Evolutionary conservation across 2,329 filamentous ascomycete species (phyloP).

Genomic region (Aureobasidium sp.): DNA sequence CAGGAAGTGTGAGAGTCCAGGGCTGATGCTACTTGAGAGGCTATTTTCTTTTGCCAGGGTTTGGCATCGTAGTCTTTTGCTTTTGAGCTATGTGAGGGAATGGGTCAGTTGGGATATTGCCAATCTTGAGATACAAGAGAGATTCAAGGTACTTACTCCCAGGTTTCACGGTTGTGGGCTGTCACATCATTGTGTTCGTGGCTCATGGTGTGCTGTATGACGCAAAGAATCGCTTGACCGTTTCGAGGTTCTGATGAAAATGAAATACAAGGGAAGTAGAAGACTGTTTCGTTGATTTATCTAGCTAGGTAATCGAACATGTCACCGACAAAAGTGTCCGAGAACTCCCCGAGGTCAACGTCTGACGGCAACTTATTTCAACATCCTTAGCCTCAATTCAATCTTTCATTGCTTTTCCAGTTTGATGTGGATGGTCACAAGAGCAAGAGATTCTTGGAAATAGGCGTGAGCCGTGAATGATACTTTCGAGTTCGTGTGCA

Average conservation of each 20-base stretch:
- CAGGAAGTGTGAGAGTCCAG: constrained; percentile 21
- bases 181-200: constrained; percentile 18
- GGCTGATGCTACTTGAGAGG: constrained; percentile 22
- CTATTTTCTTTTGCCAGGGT: constrained; percentile 24
- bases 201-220: constrained; percentile 18
- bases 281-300: not conserved
- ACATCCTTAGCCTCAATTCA: not conserved
- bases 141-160: constrained; percentile 19
- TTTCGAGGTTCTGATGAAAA: not conserved
- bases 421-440: no score
- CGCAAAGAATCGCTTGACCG: not conserved
- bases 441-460: no score
- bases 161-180: constrained; percentile 26
- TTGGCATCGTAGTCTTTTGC: constrained; percentile 24
- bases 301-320: not conserved
- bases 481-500: no score
- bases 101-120: not conserved
- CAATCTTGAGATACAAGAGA: not conserved
- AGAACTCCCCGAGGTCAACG: not conserved
- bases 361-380: not conserved
- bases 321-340: not conserved
- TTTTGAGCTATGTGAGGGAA: constrained; percentile 19
- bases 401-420: not conserved
- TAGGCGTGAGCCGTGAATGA: no score
- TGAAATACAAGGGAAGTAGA: no score